Percentiles rank a stretch among this genome's conserved stretches.
Evolutionary conservation across 805 yeast genomes (phyloP).

Genomic region (Kuraishia piskuri): DNA sequence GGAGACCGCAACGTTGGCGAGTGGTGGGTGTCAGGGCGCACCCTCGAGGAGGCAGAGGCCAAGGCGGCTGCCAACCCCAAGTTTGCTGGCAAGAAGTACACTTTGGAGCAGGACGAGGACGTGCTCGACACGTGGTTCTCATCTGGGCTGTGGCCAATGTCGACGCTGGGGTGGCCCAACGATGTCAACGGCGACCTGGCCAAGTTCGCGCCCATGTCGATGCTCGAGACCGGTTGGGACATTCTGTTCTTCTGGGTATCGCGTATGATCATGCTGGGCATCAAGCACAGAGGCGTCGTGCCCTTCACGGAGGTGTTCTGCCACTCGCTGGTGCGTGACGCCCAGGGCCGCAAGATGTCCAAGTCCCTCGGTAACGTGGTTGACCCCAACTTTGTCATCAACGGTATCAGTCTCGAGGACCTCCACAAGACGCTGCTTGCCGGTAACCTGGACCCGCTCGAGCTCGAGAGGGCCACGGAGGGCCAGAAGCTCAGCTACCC

Average conservation of each 20-base stretch:
- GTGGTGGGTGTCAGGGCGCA: slow-evolving; percentile 90
- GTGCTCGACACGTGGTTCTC: slow-evolving; percentile 99
- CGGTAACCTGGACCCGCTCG: slow-evolving; percentile 89
- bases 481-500: slow-evolving; percentile 92
- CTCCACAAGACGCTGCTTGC: slow-evolving; percentile 66
- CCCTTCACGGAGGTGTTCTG: slow-evolving; percentile 97
- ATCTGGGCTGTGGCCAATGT: slow-evolving; percentile 95
- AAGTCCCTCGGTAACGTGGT: slow-evolving; percentile 94
- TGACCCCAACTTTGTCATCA: slow-evolving; percentile 91
- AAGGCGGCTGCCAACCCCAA: slow-evolving; percentile 55
- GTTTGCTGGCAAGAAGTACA: slow-evolving; percentile 62
- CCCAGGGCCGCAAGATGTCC: slow-evolving; percentile 99
- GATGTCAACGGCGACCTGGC: slow-evolving; percentile 61
- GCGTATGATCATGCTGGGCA: slow-evolving; percentile 88
- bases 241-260: slow-evolving; percentile 98
- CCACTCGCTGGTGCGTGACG: slow-evolving; percentile 96
- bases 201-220: slow-evolving; percentile 78
- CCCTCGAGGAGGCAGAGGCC: slow-evolving; percentile 69
- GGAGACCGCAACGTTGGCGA: slow-evolving; percentile 53
- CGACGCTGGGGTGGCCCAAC: slow-evolving; percentile 92
- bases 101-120: slow-evolving; percentile 92
- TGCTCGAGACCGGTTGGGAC: slow-evolving; percentile 99
- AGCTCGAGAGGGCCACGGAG: slow-evolving; percentile 74
- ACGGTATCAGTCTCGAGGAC: slow-evolving; percentile 73
- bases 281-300: slow-evolving; percentile 81